Percentiles rank a stretch among this genome's conserved stretches.
These are phyloP conservation scores for Apiospora sp. DNA, from an alignment of 2,329 filamentous ascomycete species.

Conservation along the genomic window DNA sequence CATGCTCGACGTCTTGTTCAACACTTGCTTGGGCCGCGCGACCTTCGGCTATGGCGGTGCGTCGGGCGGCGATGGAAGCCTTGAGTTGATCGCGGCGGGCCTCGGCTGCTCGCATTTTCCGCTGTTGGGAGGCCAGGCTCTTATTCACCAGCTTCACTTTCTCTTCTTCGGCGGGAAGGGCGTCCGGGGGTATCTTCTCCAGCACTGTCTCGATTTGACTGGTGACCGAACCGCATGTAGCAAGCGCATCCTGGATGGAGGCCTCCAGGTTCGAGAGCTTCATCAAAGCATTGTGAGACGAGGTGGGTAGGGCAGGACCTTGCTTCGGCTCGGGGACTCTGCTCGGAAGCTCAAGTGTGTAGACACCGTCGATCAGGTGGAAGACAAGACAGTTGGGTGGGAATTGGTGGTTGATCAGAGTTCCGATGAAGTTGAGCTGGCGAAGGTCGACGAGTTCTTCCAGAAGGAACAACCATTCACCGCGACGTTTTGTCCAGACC, in stretches of 20 bases:
- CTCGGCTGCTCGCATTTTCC: conserved; percentile 67
- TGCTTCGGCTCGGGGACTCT: conserved; percentile 60
- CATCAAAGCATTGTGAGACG: conserved; percentile 89
- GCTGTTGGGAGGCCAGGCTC: conserved; percentile 70
- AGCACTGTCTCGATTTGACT: conserved; percentile 76
- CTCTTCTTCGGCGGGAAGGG: conserved; percentile 58
- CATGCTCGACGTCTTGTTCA: conserved; percentile 67
- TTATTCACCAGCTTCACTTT: conserved; percentile 55
- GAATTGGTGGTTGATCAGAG: conserved; percentile 72
- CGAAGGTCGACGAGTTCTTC: conserved; percentile 76
- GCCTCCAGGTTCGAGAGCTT: conserved; percentile 86
- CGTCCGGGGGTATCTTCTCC: conserved; percentile 49
- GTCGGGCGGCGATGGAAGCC: conserved; percentile 70
- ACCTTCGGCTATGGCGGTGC: conserved; percentile 72
- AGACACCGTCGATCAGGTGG: conserved; percentile 85
- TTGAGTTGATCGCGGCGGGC: conserved; percentile 73
- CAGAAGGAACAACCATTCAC: conserved; percentile 69
- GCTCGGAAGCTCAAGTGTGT: conserved; percentile 75
- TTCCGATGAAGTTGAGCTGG: conserved; percentile 80
- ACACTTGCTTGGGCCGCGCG: conserved; percentile 65
- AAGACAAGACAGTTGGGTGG: conserved; percentile 86
- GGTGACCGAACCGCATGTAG: conserved; percentile 76
- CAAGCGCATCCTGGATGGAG: conserved; percentile 88
- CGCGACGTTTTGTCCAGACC: conserved; percentile 74
- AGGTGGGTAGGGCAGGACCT: conserved; percentile 64